phyloP scores from a whole-genome alignment of 2,329 filamentous ascomycete species.

The Cladosporium sp. region DNA sequence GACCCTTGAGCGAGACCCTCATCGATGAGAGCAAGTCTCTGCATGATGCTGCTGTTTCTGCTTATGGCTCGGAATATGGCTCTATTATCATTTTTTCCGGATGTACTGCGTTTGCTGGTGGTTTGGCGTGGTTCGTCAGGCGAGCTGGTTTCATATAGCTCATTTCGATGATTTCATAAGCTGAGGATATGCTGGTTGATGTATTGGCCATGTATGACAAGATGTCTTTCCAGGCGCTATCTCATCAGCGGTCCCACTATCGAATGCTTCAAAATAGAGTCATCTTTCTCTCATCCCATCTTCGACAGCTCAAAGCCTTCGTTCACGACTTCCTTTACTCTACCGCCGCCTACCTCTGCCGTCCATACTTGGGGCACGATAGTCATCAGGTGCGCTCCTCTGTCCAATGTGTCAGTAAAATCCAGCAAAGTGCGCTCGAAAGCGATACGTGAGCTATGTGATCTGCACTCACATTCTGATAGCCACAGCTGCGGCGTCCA shows the following conservation, averaged over 20 bases:
- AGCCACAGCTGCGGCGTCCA: conserved; percentile 14
- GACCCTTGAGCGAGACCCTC: conserved; percentile 48
- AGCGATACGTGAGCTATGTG: no score
- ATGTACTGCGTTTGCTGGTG: conserved; percentile 32
- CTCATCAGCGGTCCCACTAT: background rate
- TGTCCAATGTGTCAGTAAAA: background rate
- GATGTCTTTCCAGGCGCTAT: background rate
- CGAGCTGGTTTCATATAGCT: conserved; percentile 6
- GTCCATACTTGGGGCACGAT: conserved; percentile 13
- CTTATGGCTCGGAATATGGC: conserved; percentile 43
- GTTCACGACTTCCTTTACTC: background rate
- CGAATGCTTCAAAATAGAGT: background rate
- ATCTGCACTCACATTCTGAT: conserved; percentile 11
- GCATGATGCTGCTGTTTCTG: conserved; percentile 32
- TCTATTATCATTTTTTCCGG: conserved; percentile 41
- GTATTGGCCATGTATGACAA: no score
- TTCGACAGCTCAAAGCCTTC: background rate
- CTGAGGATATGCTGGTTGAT: no score
- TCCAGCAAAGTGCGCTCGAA: background rate
- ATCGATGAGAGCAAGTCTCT: conserved; percentile 35
- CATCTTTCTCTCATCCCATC: conserved; percentile 2
- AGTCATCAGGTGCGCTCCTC: conserved; percentile 16
- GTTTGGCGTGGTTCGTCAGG: conserved; percentile 9
- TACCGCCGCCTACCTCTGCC: background rate
- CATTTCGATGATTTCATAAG: no score